Conservation (phyloP, 495 filamentous ascomycete species). For the Xylaria intraflava region DNA sequence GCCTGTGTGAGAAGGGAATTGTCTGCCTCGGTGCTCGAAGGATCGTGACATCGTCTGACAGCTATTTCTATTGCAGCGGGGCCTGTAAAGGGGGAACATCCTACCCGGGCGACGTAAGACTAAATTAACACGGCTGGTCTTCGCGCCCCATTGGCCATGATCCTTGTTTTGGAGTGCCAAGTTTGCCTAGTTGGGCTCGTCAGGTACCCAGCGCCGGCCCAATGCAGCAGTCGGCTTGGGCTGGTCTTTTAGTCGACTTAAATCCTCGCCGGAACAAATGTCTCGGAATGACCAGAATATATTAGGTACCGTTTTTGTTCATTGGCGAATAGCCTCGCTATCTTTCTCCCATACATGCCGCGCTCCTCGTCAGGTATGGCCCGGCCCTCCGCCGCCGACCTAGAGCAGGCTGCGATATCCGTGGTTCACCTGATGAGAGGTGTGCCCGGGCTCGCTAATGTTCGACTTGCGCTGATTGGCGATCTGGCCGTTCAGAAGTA, state of each 20-base stretch:
- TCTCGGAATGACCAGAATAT: not conserved
- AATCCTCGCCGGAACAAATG: not conserved
- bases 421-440: constrained; percentile 7
- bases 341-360: constrained; percentile 7
- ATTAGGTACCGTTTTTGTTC: too few relatives aligned
- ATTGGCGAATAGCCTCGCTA: constrained; percentile 3
- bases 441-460: constrained; percentile 5
- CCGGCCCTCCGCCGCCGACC: constrained; percentile 6
- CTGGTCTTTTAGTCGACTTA: constrained; percentile 1
- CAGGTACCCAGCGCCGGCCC: constrained; percentile 11
- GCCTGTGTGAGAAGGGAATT: too few relatives aligned
- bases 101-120: constrained; percentile 3
- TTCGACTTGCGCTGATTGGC: constrained; percentile 7
- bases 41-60: constrained; percentile 11
- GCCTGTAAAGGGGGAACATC: constrained; percentile 6
- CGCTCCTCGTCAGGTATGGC: constrained; percentile 6
- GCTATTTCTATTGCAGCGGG: not conserved
- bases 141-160: constrained; percentile 8
- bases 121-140: constrained; percentile 8
- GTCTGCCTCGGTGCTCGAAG: too few relatives aligned
- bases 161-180: constrained; percentile 5
- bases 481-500: constrained; percentile 11
- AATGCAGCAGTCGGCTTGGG: constrained; percentile 1
- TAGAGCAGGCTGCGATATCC: constrained; percentile 10
- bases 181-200: constrained; percentile 11